phyloP scores from a whole-genome alignment of 1,139 yeast species.

The Suhomyces wounanorum region DNA sequence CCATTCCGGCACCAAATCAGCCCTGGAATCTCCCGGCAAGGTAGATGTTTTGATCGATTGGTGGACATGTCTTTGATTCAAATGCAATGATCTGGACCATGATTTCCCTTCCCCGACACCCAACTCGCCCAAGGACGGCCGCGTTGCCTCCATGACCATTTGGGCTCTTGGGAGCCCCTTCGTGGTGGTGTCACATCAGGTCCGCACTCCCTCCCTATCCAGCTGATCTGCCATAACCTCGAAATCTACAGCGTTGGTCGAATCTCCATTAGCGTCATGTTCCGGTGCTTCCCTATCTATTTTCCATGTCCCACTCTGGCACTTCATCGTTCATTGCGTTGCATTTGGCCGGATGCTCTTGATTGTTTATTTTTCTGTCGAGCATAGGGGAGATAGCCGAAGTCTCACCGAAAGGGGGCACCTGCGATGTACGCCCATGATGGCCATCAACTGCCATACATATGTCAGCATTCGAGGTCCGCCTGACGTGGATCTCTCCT shows the following conservation, averaged over 20 bases:
- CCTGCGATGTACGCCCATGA: not conserved
- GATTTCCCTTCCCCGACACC: not conserved
- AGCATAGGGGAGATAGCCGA: constrained; percentile 2
- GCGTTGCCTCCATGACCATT: not conserved
- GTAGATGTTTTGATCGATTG: not conserved
- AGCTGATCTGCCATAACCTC: not conserved
- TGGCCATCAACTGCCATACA: not conserved
- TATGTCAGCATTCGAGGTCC: no score
- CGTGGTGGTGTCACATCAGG: not conserved
- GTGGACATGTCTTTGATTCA: not conserved
- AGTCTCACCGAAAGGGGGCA: constrained; percentile 2
- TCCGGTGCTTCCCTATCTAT: not conserved
- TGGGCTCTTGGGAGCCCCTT: not conserved
- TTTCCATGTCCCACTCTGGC: not conserved
- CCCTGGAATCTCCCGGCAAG: not conserved
- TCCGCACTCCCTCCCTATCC: not conserved
- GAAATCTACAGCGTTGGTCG: not conserved
- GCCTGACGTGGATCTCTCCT: not conserved
- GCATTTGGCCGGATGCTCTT: not conserved
- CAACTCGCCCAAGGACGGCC: no score
- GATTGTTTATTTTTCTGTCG: constrained; percentile 4
- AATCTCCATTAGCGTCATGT: not conserved
- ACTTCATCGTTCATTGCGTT: not conserved
- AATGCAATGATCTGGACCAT: not conserved
- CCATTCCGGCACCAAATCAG: not conserved